These are phyloP conservation scores for Magnolia kwangsiensis DNA, from an alignment of 164 flowering plant genomes.

Conservation along the genomic window DNA sequence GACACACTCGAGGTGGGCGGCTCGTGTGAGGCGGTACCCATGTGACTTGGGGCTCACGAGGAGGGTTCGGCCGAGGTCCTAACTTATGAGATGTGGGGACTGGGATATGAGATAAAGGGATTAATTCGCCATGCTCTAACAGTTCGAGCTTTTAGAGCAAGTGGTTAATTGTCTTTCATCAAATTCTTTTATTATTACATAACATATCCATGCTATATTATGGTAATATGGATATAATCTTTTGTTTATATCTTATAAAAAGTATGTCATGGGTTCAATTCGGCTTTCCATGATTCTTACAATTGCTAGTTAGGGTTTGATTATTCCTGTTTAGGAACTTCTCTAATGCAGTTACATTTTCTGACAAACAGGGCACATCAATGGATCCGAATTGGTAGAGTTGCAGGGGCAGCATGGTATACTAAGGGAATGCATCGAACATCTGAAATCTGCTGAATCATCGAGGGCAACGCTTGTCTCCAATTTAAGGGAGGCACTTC, in stretches of 20 bases:
- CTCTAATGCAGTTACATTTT: neutral
- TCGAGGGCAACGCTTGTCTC: conserved; percentile 68
- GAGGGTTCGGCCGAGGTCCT: too few relatives aligned
- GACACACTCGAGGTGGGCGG: too few relatives aligned
- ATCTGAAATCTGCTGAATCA: conserved; percentile 56
- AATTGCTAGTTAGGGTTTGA: neutral
- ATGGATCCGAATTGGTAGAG: conserved; percentile 48
- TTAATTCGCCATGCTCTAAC: too few relatives aligned
- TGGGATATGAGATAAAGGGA: too few relatives aligned
- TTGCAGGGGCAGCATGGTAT: conserved; percentile 63
- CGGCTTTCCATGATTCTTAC: neutral
- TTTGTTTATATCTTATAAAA: neutral
- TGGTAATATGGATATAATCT: neutral
- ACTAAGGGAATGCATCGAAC: conserved; percentile 66
- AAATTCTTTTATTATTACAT: neutral
- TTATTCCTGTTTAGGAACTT: neutral
- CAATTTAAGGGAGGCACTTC: conserved; percentile 69
- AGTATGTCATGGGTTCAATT: neutral
- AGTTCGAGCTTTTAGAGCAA: too few relatives aligned
- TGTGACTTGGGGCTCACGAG: too few relatives aligned
- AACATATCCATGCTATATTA: neutral
- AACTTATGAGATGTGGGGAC: too few relatives aligned
- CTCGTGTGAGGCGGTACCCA: too few relatives aligned
- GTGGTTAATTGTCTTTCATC: too few relatives aligned
- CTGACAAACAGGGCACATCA: conserved; percentile 42